phyloP scores from a whole-genome alignment of 352 stramenopile species.

The Globisporangium echinulatum region DNA sequence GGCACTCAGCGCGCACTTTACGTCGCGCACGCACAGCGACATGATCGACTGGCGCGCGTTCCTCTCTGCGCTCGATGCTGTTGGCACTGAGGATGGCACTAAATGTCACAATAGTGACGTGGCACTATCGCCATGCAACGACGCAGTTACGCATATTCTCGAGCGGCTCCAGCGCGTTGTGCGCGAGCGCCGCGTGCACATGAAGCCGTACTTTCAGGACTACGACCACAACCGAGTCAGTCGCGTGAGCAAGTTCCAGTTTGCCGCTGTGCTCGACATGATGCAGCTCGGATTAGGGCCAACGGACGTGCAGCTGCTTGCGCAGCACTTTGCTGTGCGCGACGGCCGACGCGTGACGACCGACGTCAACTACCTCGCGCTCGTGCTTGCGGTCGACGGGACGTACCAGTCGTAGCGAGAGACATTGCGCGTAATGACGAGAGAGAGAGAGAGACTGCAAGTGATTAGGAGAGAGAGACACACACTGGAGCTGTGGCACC shows the following conservation, averaged over 20 bases:
- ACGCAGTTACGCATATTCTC: constrained; percentile 29
- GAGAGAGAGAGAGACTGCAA: background rate
- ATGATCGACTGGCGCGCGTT: constrained; percentile 81
- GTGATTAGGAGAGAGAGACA: background rate
- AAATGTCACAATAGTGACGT: background rate
- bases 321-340: constrained; percentile 42
- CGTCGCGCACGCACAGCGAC: constrained; percentile 49
- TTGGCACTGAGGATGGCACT: background rate
- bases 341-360: constrained; percentile 43
- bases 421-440: background rate
- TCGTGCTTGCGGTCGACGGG: constrained; percentile 70
- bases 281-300: constrained; percentile 60
- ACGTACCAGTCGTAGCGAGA: constrained; percentile 35
- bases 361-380: constrained; percentile 76
- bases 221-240: constrained; percentile 76
- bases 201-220: constrained; percentile 87
- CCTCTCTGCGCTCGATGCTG: constrained; percentile 41
- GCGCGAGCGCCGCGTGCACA: constrained; percentile 59
- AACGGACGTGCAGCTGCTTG: constrained; percentile 45
- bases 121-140: background rate
- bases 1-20: constrained; percentile 59
- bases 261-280: constrained; percentile 77
- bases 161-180: constrained; percentile 46
- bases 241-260: constrained; percentile 78
- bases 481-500: background rate